phyloP scores from a whole-genome alignment of 2,329 filamentous ascomycete species.

The Scopulariopsis brevicaulis region DNA sequence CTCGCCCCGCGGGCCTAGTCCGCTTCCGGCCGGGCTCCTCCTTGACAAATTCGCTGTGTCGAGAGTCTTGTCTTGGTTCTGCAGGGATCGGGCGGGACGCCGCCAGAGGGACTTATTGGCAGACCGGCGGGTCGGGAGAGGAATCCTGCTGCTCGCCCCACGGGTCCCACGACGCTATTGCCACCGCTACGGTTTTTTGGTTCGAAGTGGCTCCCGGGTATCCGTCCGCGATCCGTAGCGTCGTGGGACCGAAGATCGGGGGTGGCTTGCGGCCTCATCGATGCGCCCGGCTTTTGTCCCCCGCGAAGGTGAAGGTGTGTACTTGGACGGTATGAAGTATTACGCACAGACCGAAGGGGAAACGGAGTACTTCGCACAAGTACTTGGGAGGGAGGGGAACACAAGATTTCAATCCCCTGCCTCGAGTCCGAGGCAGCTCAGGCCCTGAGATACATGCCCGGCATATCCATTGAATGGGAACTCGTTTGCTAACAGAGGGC shows the following conservation, averaged over 20 bases:
- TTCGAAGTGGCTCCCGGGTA: neutral
- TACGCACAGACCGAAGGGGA: no score
- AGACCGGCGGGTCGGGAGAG: neutral
- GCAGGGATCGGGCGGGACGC: neutral
- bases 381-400: neutral
- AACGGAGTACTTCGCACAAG: neutral
- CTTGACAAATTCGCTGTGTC: neutral
- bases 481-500: neutral
- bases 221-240: neutral
- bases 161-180: neutral
- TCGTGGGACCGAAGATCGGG: neutral
- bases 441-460: neutral
- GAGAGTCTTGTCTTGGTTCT: neutral
- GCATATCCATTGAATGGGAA: neutral
- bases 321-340: neutral
- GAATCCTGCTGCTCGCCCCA: no score
- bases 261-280: neutral
- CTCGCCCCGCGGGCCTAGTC: neutral
- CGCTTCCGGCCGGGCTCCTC: neutral
- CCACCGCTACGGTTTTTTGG: neutral
- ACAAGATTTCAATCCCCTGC: neutral
- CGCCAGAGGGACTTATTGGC: neutral
- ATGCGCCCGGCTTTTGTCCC: neutral
- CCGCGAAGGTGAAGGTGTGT: neutral
- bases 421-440: neutral